Evolutionary conservation across 129 eudicot genomes (phyloP).

Genomic region (Helichrysum umbraculigerum): DNA sequence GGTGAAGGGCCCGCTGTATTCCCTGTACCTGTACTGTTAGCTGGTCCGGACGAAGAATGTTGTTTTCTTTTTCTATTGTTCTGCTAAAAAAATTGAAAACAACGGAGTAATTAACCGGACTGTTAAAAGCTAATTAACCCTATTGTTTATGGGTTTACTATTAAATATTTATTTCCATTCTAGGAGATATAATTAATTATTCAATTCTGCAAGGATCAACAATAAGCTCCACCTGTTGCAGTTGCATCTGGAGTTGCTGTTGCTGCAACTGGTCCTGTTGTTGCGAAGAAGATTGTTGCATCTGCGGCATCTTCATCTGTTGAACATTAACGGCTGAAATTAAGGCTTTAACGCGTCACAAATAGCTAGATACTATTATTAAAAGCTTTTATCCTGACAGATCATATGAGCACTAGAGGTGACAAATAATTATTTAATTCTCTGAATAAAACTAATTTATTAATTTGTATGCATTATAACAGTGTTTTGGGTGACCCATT

Average conservation of each 20-base stretch:
- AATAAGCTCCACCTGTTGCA: slow-evolving; percentile 52
- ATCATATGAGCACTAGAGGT: slow-evolving; percentile 14
- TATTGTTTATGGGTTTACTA: not conserved
- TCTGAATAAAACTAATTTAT: not conserved
- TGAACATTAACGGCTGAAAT: slow-evolving; percentile 8
- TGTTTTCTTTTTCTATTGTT: slow-evolving; percentile 88
- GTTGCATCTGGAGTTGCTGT: slow-evolving; percentile 72
- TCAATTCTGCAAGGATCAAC: slow-evolving; percentile 3
- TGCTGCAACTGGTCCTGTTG: slow-evolving; percentile 76
- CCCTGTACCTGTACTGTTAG: slow-evolving; percentile 96
- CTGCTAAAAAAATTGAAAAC: slow-evolving; percentile 38
- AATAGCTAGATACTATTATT: slow-evolving; percentile 7
- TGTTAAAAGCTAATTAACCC: not conserved
- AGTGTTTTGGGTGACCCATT: not conserved
- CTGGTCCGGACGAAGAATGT: slow-evolving; percentile 96
- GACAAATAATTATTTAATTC: not conserved
- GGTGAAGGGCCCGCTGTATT: slow-evolving; percentile 97
- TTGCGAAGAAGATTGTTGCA: slow-evolving; percentile 85
- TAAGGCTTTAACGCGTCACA: slow-evolving; percentile 13
- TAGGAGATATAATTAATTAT: slow-evolving; percentile 9
- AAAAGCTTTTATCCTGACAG: not conserved
- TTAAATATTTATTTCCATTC: not conserved
- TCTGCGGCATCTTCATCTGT: slow-evolving; percentile 87
- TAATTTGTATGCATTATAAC: slow-evolving; percentile 9
- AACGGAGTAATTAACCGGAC: slow-evolving; percentile 8